phyloP scores from a whole-genome alignment of 169 alveolate genomes.

The Eimeria necatrix region DNA sequence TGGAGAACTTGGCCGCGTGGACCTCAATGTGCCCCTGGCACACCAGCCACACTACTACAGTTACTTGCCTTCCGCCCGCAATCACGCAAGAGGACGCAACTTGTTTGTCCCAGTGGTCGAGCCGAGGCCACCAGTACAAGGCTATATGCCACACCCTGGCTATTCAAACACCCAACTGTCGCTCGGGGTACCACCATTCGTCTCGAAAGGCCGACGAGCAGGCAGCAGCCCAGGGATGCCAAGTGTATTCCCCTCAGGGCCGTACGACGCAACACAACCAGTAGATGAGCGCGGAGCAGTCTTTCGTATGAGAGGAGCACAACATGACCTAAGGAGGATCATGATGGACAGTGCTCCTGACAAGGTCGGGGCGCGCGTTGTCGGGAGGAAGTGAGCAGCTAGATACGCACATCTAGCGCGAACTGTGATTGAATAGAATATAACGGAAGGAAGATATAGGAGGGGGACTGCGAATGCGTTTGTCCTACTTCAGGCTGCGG shows the following conservation, averaged over 20 bases:
- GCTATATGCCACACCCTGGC: conserved; percentile 67
- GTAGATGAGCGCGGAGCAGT: conserved; percentile 74
- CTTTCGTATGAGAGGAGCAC: conserved; percentile 73
- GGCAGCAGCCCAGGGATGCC: conserved; percentile 26
- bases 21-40: conserved; percentile 71
- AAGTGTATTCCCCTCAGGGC: conserved; percentile 66
- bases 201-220: conserved; percentile 42
- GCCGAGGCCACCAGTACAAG: conserved; percentile 58
- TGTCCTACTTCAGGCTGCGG: conserved; percentile 42
- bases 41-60: conserved; percentile 80
- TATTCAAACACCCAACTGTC: conserved; percentile 63
- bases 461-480: not conserved
- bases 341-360: conserved; percentile 50
- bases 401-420: not conserved
- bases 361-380: conserved; percentile 69
- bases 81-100: conserved; percentile 62
- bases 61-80: conserved; percentile 78
- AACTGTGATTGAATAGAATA: not conserved
- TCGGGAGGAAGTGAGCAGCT: conserved; percentile 55
- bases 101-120: conserved; percentile 73
- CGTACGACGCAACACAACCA: conserved; percentile 69
- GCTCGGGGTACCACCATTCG: conserved; percentile 78
- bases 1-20: conserved; percentile 33
- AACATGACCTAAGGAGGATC: conserved; percentile 52
- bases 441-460: not conserved